phyloP scores from a whole-genome alignment of 176 grass and related monocot species.

The Oryza longistaminata region DNA sequence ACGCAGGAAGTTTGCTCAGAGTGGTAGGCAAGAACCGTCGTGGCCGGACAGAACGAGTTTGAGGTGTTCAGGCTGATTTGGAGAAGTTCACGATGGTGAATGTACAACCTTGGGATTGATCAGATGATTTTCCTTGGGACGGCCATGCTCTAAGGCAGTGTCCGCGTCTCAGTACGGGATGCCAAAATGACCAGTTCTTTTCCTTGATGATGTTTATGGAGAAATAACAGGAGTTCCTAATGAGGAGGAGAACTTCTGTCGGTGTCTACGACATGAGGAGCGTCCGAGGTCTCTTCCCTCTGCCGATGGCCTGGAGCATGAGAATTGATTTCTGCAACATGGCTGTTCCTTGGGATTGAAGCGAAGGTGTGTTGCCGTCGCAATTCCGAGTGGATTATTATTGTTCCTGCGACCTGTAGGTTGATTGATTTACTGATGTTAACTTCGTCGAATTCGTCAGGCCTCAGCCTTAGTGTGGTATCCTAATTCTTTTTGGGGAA shows the following conservation, averaged over 20 bases:
- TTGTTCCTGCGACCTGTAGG: neutral
- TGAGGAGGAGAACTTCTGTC: constrained; percentile 18
- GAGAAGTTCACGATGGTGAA: constrained; percentile 1
- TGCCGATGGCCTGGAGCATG: constrained; percentile 20
- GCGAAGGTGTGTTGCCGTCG: neutral
- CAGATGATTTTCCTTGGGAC: constrained; percentile 22
- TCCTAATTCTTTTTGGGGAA: neutral
- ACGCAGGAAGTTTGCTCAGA: constrained; percentile 14
- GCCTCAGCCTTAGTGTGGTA: no score
- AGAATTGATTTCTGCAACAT: constrained; percentile 16
- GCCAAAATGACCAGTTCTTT: constrained; percentile 11
- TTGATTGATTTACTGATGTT: neutral
- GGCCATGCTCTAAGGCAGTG: neutral
- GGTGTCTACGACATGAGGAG: constrained; percentile 25
- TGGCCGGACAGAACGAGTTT: constrained; percentile 21
- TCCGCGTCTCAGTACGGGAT: constrained; percentile 4
- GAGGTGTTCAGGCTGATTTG: constrained; percentile 26
- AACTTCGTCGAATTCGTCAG: neutral
- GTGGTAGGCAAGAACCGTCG: neutral
- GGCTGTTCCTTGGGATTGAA: constrained; percentile 18
- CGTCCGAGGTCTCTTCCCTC: neutral
- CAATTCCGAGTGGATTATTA: neutral
- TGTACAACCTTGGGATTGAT: neutral
- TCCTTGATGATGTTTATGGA: constrained; percentile 23
- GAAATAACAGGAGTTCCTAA: neutral